Evolutionary conservation across 352 stramenopile species (phyloP).

Genomic region (Pythium insidiosum): DNA sequence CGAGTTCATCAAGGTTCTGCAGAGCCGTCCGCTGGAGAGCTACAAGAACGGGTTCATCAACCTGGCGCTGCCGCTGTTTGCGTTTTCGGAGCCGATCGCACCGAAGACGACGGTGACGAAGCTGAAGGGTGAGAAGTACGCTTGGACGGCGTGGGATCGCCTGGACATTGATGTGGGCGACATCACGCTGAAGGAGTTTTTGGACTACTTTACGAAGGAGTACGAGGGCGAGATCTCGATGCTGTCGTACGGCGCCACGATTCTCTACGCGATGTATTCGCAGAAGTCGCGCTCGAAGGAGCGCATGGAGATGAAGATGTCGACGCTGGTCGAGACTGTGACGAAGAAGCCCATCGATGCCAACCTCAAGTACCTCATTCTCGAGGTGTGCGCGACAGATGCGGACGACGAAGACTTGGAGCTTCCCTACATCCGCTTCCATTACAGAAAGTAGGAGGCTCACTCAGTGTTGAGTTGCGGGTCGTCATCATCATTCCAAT

Average conservation of each 20-base stretch:
- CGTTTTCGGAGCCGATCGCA: slow-evolving; percentile 94
- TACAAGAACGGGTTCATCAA: slow-evolving; percentile 99
- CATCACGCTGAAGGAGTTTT: slow-evolving; percentile 94
- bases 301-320: slow-evolving; percentile 96
- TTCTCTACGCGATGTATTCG: slow-evolving; percentile 88
- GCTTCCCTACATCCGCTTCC: slow-evolving; percentile 92
- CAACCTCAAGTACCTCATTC: slow-evolving; percentile 94
- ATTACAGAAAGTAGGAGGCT: slow-evolving; percentile 37
- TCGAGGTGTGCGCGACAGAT: slow-evolving; percentile 96
- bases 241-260: slow-evolving; percentile 94
- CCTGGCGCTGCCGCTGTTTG: slow-evolving; percentile 96
- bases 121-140: slow-evolving; percentile 93
- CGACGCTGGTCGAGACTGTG: slow-evolving; percentile 91
- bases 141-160: slow-evolving; percentile 97
- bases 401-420: slow-evolving; percentile 94
- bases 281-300: slow-evolving; percentile 86
- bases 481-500: no score
- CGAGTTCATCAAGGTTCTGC: slow-evolving; percentile 96
- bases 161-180: slow-evolving; percentile 94
- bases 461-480: no score
- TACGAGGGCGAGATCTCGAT: slow-evolving; percentile 98
- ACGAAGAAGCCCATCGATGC: slow-evolving; percentile 94
- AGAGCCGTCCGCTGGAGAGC: slow-evolving; percentile 86
- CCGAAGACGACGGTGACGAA: slow-evolving; percentile 91
- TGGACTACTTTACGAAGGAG: slow-evolving; percentile 92